These are phyloP conservation scores for Pleurotus djamor DNA, from an alignment of 768 basidiomycete genomes.

Conservation along the genomic window DNA sequence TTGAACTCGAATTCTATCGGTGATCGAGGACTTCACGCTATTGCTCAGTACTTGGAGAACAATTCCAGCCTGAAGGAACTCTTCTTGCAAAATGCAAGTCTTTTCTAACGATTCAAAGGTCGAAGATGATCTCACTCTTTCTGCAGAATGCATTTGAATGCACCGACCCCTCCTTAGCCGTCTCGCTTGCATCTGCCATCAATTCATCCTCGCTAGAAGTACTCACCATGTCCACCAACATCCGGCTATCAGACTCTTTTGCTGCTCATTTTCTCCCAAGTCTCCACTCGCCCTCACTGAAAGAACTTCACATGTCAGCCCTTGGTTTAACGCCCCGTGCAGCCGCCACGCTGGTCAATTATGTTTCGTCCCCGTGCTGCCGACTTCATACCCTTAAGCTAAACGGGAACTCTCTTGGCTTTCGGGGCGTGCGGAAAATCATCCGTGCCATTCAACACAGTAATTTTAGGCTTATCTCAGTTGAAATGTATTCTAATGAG, in stretches of 20 bases:
- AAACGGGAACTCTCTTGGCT: conserved; percentile 54
- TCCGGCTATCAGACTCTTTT: conserved; percentile 50
- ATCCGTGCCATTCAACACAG: conserved; percentile 38
- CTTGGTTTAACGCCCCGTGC: conserved; percentile 41
- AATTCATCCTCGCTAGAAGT: conserved; percentile 52
- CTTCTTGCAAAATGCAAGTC: conserved; percentile 57
- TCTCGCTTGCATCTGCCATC: conserved; percentile 43
- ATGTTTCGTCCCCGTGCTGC: conserved; percentile 50
- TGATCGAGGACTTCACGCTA: conserved; percentile 50
- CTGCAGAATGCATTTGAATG: conserved; percentile 38
- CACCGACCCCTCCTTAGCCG: conserved; percentile 26
- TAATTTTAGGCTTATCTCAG: conserved; percentile 45
- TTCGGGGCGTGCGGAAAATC: conserved; percentile 40
- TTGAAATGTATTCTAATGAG: conserved; percentile 50
- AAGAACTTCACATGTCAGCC: conserved; percentile 55
- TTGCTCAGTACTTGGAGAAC: conserved; percentile 45
- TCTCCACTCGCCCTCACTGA: conserved; percentile 46
- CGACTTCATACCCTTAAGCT: conserved; percentile 46
- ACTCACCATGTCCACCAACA: conserved; percentile 50
- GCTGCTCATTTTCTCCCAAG: conserved; percentile 43
- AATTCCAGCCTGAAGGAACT: conserved; percentile 47
- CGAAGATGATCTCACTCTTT: conserved; percentile 16
- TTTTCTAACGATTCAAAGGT: neutral
- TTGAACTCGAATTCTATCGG: conserved; percentile 59
- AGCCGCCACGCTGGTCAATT: conserved; percentile 41